Evolutionary conservation across 2,329 filamentous ascomycete genomes (phyloP).

Genomic region (Elsinoe ampelina): DNA sequence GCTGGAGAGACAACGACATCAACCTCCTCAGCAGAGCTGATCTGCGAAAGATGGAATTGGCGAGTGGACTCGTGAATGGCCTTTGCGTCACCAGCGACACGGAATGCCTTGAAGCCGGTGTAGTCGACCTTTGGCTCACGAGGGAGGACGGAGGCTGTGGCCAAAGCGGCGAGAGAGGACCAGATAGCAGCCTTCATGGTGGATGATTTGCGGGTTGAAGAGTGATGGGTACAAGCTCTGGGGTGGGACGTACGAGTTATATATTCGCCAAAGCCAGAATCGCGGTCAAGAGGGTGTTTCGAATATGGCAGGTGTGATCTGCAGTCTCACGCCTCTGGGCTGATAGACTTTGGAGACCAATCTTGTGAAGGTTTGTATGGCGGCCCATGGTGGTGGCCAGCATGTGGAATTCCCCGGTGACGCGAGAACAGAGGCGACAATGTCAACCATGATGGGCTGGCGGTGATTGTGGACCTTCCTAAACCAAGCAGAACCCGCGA

Average conservation of each 20-base stretch:
- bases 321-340: not conserved
- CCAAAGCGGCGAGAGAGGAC: constrained; percentile 8
- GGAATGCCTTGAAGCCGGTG: constrained; percentile 8
- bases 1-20: constrained; percentile 17
- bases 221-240: not conserved
- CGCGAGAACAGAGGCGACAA: not conserved
- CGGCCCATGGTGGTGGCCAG: not conserved
- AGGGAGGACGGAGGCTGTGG: constrained; percentile 5
- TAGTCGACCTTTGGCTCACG: constrained; percentile 1
- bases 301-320: constrained; percentile 8
- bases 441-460: not conserved
- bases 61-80: constrained; percentile 1
- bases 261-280: not conserved
- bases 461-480: not conserved
- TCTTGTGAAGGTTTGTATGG: not conserved
- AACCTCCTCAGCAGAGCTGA: constrained; percentile 11
- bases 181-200: constrained; percentile 5
- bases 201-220: not conserved
- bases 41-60: constrained; percentile 7
- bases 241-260: not conserved
- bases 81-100: constrained; percentile 6
- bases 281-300: not conserved
- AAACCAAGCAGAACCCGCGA: constrained; percentile 5
- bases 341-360: constrained; percentile 2
- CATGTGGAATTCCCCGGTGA: not conserved